phyloP scores from a whole-genome alignment of 352 stramenopile genomes.

The Pythium scleroteichum region DNA sequence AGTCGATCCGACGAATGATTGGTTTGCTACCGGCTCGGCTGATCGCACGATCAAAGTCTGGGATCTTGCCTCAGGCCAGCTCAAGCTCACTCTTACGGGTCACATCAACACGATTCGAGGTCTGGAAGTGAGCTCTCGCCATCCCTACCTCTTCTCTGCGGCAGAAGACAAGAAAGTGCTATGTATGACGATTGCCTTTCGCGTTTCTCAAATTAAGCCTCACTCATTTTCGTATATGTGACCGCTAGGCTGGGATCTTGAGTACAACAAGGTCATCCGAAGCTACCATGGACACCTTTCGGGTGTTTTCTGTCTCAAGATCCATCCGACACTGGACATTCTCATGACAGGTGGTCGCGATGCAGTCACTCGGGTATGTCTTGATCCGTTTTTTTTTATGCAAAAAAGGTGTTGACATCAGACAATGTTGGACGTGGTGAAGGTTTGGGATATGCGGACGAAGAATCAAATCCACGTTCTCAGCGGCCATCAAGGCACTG shows the following conservation, averaged over 20 bases:
- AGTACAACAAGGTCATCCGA: constrained; percentile 99
- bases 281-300: constrained; percentile 99
- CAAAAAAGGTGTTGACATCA: neutral
- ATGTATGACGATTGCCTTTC: constrained; percentile 43
- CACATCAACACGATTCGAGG: constrained; percentile 98
- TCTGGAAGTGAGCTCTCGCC: constrained; percentile 93
- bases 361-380: constrained; percentile 73
- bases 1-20: constrained; percentile 98
- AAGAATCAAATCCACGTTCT: constrained; percentile 98
- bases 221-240: too few relatives aligned
- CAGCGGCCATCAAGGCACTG: constrained; percentile 96
- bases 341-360: constrained; percentile 96
- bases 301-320: constrained; percentile 96
- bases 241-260: constrained; percentile 98
- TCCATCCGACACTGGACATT: constrained; percentile 98
- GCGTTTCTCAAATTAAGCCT: too few relatives aligned
- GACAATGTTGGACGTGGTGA: neutral
- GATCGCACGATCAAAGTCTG: constrained; percentile 99
- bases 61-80: constrained; percentile 95
- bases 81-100: constrained; percentile 99
- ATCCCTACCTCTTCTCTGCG: constrained; percentile 98
- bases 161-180: constrained; percentile 99
- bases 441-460: constrained; percentile 99
- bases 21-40: constrained; percentile 96
- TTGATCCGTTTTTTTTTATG: neutral